These are phyloP conservation scores for Plasmodium inui DNA, from an alignment of 169 alveolate genomes.

Conservation along the genomic window DNA sequence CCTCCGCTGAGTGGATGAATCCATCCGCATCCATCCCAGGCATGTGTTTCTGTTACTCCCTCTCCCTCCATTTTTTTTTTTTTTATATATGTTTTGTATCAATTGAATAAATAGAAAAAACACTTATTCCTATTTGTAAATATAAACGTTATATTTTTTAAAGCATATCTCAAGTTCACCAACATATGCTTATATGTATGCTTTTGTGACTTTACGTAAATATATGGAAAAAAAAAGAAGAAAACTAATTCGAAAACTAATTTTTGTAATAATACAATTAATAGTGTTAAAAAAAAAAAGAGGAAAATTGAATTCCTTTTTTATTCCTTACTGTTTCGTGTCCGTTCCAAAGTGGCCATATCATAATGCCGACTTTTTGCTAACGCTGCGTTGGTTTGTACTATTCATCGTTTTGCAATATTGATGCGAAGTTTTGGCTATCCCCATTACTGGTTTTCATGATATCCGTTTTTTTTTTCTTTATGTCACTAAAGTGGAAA, in stretches of 20 bases:
- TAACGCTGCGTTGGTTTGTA: neutral
- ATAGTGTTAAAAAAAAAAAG: neutral
- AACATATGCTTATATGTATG: neutral
- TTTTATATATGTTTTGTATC: constrained; percentile 11
- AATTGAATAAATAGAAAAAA: constrained; percentile 13
- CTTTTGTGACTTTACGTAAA: neutral
- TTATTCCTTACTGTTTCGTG: neutral
- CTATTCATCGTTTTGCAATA: neutral
- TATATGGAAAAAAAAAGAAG: neutral
- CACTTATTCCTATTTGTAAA: constrained; percentile 13
- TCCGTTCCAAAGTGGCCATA: neutral
- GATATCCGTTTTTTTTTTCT: neutral
- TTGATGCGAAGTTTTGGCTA: neutral
- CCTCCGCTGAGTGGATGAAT: neutral
- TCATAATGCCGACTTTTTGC: neutral
- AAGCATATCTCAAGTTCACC: neutral
- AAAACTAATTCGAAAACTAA: neutral
- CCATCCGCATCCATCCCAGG: neutral
- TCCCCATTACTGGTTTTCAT: neutral
- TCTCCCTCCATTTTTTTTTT: neutral
- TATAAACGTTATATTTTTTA: neutral
- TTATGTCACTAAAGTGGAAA: neutral
- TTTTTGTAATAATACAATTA: constrained; percentile 16
- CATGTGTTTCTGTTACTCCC: neutral
- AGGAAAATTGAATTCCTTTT: neutral